A percentile compares a stretch with the other conserved stretches of the same genome.
Conservation (phyloP, 495 filamentous ascomycete genomes). For the Aspergillus olivimuriae region DNA sequence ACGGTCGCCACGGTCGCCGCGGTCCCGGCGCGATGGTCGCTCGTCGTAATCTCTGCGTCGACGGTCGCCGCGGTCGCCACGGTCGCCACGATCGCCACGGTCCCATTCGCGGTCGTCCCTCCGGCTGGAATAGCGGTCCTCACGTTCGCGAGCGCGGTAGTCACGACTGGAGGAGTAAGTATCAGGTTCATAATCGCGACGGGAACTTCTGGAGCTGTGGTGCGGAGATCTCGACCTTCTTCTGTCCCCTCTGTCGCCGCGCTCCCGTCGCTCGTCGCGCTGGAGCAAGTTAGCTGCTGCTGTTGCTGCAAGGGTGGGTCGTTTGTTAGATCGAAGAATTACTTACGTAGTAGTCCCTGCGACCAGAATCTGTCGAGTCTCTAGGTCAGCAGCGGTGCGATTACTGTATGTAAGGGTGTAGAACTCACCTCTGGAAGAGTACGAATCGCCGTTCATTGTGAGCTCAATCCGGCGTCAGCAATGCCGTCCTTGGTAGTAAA, state of each 20-base stretch:
- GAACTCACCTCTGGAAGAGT: conserved; percentile 70
- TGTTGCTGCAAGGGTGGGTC: no score
- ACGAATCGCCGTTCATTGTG: conserved; percentile 84
- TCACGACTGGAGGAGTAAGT: conserved; percentile 85
- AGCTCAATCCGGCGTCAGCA: conserved; percentile 18
- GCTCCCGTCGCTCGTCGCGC: conserved; percentile 48
- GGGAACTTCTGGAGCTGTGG: conserved; percentile 51
- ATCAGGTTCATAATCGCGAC: conserved; percentile 69
- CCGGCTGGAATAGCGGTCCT: conserved; percentile 73
- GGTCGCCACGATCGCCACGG: conserved; percentile 52
- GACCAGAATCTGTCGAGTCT: conserved; percentile 48
- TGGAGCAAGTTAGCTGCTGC: no score
- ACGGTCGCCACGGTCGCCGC: conserved; percentile 46
- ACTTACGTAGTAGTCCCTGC: conserved; percentile 70
- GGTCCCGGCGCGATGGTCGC: conserved; percentile 52
- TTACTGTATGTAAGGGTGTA: not conserved
- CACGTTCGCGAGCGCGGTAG: conserved; percentile 85
- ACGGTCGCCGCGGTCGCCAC: conserved; percentile 55
- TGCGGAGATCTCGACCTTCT: conserved; percentile 74
- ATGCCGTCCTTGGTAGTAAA: no score
- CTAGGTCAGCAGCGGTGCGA: conserved; percentile 20
- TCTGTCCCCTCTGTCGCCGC: conserved; percentile 48
- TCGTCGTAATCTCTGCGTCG: conserved; percentile 58
- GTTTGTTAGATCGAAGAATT: not conserved
- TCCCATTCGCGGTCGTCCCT: conserved; percentile 64